These are phyloP conservation scores for Solanum hybrid DNA, from an alignment of 305 asterid species.

Conservation along the genomic window DNA sequence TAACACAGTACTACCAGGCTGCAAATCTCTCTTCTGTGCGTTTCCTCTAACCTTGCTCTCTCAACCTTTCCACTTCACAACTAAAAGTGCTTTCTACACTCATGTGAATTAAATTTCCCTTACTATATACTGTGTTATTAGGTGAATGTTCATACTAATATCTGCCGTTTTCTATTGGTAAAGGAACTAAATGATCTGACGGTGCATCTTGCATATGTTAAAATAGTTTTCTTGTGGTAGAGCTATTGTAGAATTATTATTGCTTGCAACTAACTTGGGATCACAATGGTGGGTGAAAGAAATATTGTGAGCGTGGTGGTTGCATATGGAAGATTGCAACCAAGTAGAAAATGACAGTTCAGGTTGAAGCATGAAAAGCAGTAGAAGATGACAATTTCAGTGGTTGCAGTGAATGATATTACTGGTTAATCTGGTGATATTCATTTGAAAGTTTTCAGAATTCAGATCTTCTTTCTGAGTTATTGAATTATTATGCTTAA, in stretches of 20 bases:
- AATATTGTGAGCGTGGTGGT: not conserved
- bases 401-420: not conserved
- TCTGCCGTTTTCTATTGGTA: not conserved
- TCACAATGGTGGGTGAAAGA: not conserved
- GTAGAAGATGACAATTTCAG: not conserved
- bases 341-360: not conserved
- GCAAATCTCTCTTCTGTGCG: not conserved
- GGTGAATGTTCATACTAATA: not conserved
- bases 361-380: slow-evolving; percentile 1
- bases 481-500: not conserved
- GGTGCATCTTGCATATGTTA: not conserved
- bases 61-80: not conserved
- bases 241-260: not conserved
- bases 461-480: not conserved
- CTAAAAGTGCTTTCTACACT: not conserved
- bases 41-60: not conserved
- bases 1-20: not conserved
- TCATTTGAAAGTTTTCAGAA: not conserved
- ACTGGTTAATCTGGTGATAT: not conserved
- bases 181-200: not conserved
- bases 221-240: not conserved
- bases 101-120: not conserved
- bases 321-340: not conserved
- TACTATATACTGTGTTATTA: not conserved
- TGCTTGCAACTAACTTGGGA: not conserved